A percentile compares a stretch with the other conserved stretches of the same genome.
Conservation (phyloP, 768 basidiomycete species). For the Tephrocybe sp. region DNA sequence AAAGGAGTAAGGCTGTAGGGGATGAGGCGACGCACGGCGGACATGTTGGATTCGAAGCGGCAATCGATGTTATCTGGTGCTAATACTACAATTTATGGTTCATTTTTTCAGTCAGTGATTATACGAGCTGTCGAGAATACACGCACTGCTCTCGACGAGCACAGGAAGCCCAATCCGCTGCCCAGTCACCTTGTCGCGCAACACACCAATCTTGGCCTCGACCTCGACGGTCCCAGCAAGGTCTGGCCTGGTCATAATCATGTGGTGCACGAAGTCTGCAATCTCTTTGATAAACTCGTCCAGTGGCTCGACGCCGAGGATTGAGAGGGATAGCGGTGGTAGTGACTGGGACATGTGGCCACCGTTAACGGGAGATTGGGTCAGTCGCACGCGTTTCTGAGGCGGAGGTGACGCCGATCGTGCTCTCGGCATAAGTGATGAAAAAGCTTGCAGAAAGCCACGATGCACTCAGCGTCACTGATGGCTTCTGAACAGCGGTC, state of each 20-base stretch:
- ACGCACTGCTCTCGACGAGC: conserved; percentile 81
- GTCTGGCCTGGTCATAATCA: conserved; percentile 56
- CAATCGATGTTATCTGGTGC: conserved; percentile 55
- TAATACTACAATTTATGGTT: conserved; percentile 49
- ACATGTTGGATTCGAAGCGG: conserved; percentile 94
- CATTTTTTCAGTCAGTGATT: neutral
- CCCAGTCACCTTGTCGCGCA: conserved; percentile 56
- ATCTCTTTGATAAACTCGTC: conserved; percentile 93
- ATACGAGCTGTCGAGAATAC: neutral
- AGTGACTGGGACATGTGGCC: conserved; percentile 27
- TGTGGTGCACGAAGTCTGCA: conserved; percentile 83
- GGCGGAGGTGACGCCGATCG: conserved; percentile 27
- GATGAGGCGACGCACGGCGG: conserved; percentile 54
- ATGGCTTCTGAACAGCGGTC: too few species aligned
- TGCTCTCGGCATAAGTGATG: too few species aligned
- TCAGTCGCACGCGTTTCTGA: conserved; percentile 27
- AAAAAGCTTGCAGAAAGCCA: too few species aligned
- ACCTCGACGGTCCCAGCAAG: conserved; percentile 69
- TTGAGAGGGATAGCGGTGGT: conserved; percentile 72
- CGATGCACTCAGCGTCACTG: too few species aligned
- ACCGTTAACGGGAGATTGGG: conserved; percentile 24
- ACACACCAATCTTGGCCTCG: conserved; percentile 84
- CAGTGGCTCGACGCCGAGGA: conserved; percentile 85
- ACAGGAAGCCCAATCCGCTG: conserved; percentile 68
- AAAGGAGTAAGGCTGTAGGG: neutral